Base-by-base conservation (phyloP, 768 basidiomycete species). In the Cystobasidiopsis lactophilus region DNA sequence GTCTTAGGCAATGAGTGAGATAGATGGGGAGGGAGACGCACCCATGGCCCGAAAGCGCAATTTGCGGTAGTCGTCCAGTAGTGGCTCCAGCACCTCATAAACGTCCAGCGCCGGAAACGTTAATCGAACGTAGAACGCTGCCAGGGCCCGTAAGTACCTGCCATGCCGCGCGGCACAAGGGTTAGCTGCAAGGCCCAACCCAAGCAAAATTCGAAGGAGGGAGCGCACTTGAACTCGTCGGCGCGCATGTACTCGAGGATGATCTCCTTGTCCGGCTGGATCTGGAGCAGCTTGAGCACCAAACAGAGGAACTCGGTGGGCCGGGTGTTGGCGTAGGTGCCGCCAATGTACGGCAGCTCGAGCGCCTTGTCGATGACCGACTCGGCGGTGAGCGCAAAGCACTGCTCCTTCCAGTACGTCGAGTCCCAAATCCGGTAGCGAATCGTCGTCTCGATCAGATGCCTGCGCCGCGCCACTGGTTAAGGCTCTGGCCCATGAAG, bases 241-340 rank as follows among this genome's bases (percentile, higher is more conserved):
- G 86, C 93, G 51, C 79, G 76, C 23, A 98, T 70, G 65, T 98
- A 98, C 64, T 96, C 93, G 1, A 96, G 70, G 48, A 96, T 65
- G 50, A 98, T 95, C 68, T 96, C 93, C 66, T 89, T 91, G 68
- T 95, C 85, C 2, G 93, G 93, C 64, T 96, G 93, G 47, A 98
- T 79, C 68, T 95, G 91, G 40, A 98, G 73, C 48, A 98, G 74
- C 66, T 98, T 98, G 60, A 96, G 71, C 45, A 89, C 75, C 39
- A 98, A 72, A 63, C 82, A 89, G 46, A 96, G 69, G 67, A 91
- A 98, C 64, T 86, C 80, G 2, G 89, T 96, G 0, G 93, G 93
- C 43, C 79, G 76, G 60, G 93, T 85, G 66, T 95, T 95, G 56
- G 80, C 82, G 68, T 88, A 89, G 10, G 95, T 89, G 14, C 93